Evolutionary conservation across 176 grass and related monocot species (phyloP).

Genomic region (Oropetium thomaeum): DNA sequence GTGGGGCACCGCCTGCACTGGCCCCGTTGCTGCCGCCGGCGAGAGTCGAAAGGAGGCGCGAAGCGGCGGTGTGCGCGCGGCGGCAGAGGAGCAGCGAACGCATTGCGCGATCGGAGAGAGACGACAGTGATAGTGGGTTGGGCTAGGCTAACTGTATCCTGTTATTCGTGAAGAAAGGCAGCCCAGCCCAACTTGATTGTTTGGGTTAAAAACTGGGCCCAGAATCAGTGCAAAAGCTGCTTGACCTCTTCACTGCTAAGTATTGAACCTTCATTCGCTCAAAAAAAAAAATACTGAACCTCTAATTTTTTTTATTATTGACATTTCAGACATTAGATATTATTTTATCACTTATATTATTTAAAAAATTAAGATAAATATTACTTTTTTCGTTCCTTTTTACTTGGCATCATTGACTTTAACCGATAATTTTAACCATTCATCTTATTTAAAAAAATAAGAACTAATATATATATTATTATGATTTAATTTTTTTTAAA

Average conservation of each 20-base stretch:
- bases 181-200: neutral
- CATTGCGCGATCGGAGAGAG: conserved; percentile 14
- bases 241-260: conserved; percentile 66
- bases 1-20: neutral
- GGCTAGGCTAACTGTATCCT: neutral
- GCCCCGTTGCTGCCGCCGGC: neutral
- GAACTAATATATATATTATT: too few species aligned
- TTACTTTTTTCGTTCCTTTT: too few species aligned
- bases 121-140: neutral
- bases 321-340: too few species aligned
- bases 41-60: conserved; percentile 34
- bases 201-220: neutral
- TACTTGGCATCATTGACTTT: too few species aligned
- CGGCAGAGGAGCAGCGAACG: conserved; percentile 8
- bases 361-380: too few species aligned
- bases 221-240: conserved; percentile 46
- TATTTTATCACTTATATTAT: too few species aligned
- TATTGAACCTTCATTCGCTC: too few species aligned
- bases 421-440: too few species aligned
- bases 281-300: too few species aligned
- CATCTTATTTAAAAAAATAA: too few species aligned
- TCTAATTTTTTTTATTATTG: too few species aligned
- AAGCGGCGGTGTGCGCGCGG: neutral
- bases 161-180: neutral
- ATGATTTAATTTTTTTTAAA: too few species aligned